Conservation (phyloP, 2,329 filamentous ascomycete species). For the Diaporthe destruens region DNA sequence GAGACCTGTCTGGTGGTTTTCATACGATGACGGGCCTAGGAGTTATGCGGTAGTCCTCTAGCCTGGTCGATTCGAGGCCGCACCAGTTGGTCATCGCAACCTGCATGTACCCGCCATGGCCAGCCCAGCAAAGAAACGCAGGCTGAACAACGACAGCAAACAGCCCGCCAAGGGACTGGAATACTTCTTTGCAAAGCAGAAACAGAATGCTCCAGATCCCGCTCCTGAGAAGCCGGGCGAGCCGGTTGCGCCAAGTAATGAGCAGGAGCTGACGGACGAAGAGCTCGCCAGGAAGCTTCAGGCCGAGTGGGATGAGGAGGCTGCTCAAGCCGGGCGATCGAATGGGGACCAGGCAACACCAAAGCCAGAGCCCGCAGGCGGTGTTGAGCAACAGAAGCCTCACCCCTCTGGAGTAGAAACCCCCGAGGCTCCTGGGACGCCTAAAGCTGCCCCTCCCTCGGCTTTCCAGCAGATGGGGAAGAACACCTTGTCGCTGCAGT, state of each 20-base stretch:
- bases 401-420: slow-evolving; percentile 28
- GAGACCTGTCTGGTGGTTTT: too few relatives aligned
- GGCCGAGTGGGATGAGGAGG: slow-evolving; percentile 83
- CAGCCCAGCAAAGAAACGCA: slow-evolving; percentile 86
- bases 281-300: slow-evolving; percentile 87
- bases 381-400: background rate
- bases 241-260: background rate
- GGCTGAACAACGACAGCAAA: slow-evolving; percentile 75
- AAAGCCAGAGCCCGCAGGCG: background rate
- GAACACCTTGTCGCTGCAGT: slow-evolving; percentile 81
- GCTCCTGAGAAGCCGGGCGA: background rate
- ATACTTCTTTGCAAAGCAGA: slow-evolving; percentile 89
- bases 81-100: background rate
- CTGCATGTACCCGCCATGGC: slow-evolving; percentile 60
- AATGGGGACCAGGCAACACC: slow-evolving; percentile 36
- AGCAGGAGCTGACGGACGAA: slow-evolving; percentile 73
- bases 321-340: slow-evolving; percentile 23
- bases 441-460: slow-evolving; percentile 40
- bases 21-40: background rate
- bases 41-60: background rate
- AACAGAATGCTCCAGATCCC: slow-evolving; percentile 53
- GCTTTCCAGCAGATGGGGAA: slow-evolving; percentile 55
- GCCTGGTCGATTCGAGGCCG: background rate
- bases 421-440: background rate
- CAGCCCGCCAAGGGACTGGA: slow-evolving; percentile 74